A percentile compares a stretch with the other conserved stretches of the same genome.
Evolutionary conservation across 1,139 yeast genomes (phyloP).

Genomic region (Magnusiomyces sp.): DNA sequence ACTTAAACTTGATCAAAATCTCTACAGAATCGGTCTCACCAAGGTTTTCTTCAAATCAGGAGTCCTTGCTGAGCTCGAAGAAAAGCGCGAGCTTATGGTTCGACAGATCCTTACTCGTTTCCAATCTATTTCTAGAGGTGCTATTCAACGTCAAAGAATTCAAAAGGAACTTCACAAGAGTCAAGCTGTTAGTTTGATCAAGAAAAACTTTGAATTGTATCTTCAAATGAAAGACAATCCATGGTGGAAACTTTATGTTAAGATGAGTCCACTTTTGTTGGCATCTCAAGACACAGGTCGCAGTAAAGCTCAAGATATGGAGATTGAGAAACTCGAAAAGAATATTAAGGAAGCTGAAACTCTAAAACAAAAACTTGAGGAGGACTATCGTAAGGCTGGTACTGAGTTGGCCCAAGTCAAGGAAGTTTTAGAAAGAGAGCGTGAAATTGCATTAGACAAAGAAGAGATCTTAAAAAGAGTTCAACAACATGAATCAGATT

Average conservation of each 20-base stretch:
- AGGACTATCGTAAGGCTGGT: constrained; percentile 30
- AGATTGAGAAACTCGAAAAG: constrained; percentile 40
- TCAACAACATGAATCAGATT: constrained; percentile 34
- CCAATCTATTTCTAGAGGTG: constrained; percentile 66
- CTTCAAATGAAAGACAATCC: constrained; percentile 51
- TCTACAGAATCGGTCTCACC: constrained; percentile 72
- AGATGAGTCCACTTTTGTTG: constrained; percentile 68
- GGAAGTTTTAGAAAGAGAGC: constrained; percentile 34
- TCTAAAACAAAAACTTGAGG: constrained; percentile 28
- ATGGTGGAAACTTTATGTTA: constrained; percentile 72
- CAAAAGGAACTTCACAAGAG: constrained; percentile 46
- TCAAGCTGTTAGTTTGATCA: constrained; percentile 65
- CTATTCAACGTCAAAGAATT: constrained; percentile 45
- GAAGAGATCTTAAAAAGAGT: constrained; percentile 37
- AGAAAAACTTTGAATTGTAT: constrained; percentile 51
- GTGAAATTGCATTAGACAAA: constrained; percentile 37
- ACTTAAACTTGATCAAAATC: constrained; percentile 51
- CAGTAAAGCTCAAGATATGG: constrained; percentile 48
- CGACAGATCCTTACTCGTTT: constrained; percentile 49
- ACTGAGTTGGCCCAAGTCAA: constrained; percentile 34
- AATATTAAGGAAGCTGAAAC: constrained; percentile 5
- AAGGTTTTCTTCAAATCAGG: constrained; percentile 96
- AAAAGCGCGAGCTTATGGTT: constrained; percentile 59
- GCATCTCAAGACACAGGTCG: constrained; percentile 54
- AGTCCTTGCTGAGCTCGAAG: constrained; percentile 85